These are phyloP conservation scores for Neocucurbitaria cava DNA, from an alignment of 2,329 filamentous ascomycete species.

Conservation along the genomic window DNA sequence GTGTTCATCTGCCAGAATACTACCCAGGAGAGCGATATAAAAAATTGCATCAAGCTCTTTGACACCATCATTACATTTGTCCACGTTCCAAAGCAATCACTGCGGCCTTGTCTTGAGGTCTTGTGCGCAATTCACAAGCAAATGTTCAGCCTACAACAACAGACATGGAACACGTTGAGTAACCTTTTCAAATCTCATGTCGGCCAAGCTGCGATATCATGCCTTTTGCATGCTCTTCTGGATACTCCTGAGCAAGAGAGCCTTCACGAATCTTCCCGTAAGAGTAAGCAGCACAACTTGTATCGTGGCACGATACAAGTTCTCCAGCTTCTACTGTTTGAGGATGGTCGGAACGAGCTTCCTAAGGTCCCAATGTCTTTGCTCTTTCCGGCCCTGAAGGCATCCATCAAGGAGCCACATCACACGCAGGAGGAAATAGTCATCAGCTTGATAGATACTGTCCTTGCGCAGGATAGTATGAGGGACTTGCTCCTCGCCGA, in stretches of 20 bases:
- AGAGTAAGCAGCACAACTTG: constrained; percentile 30
- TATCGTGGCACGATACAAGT: constrained; percentile 42
- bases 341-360: constrained; percentile 41
- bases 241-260: constrained; percentile 33
- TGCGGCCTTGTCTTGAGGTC: constrained; percentile 72
- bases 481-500: constrained; percentile 67
- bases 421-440: constrained; percentile 51
- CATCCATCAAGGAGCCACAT: constrained; percentile 37
- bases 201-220: constrained; percentile 71
- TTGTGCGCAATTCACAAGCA: constrained; percentile 75
- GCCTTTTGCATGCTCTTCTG: constrained; percentile 65
- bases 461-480: constrained; percentile 57
- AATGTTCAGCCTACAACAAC: constrained; percentile 65
- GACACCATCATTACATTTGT: constrained; percentile 76
- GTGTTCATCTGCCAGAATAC: constrained; percentile 74
- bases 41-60: constrained; percentile 71
- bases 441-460: constrained; percentile 58
- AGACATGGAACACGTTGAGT: constrained; percentile 73
- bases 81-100: constrained; percentile 67
- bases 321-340: constrained; percentile 39
- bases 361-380: constrained; percentile 45
- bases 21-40: constrained; percentile 68
- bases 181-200: constrained; percentile 78
- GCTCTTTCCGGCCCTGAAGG: constrained; percentile 43
- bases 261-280: constrained; percentile 29